A percentile compares a stretch with the other conserved stretches of the same genome.
Conservation (phyloP, 2,329 filamentous ascomycete genomes). For the Xylaria sp. region DNA sequence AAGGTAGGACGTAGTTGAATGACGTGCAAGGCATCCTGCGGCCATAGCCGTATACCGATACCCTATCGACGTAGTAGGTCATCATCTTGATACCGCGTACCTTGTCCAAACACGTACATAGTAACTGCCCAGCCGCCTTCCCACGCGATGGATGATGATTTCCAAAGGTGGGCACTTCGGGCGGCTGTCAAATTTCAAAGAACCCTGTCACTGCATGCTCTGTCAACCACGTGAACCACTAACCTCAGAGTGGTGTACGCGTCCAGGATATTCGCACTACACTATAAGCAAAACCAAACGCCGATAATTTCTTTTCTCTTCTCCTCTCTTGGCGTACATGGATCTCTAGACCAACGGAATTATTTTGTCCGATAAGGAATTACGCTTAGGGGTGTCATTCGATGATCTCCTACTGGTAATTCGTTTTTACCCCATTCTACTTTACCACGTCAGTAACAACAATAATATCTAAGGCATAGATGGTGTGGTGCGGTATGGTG, state of each 20-base stretch:
- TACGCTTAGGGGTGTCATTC: constrained; percentile 22
- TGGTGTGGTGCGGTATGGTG: neutral
- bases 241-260: neutral
- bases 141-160: constrained; percentile 23
- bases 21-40: neutral
- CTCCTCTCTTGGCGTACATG: constrained; percentile 20
- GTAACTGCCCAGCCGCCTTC: constrained; percentile 14
- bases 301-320: constrained; percentile 30
- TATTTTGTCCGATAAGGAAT: constrained; percentile 7
- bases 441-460: neutral
- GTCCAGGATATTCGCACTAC: neutral
- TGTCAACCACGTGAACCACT: constrained; percentile 33
- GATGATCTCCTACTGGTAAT: constrained; percentile 28
- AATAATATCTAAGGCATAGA: neutral
- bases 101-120: too few species aligned
- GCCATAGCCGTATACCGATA: neutral
- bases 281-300: constrained; percentile 12
- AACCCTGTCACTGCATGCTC: constrained; percentile 36
- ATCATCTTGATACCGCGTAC: neutral
- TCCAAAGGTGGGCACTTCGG: constrained; percentile 22
- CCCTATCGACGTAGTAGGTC: too few species aligned
- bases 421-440: neutral
- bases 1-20: neutral
- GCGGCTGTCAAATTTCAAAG: constrained; percentile 35
- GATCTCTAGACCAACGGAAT: constrained; percentile 17